phyloP scores from a whole-genome alignment of 371 early-diverging fungal species.

The Conidiobolus incongruus region DNA sequence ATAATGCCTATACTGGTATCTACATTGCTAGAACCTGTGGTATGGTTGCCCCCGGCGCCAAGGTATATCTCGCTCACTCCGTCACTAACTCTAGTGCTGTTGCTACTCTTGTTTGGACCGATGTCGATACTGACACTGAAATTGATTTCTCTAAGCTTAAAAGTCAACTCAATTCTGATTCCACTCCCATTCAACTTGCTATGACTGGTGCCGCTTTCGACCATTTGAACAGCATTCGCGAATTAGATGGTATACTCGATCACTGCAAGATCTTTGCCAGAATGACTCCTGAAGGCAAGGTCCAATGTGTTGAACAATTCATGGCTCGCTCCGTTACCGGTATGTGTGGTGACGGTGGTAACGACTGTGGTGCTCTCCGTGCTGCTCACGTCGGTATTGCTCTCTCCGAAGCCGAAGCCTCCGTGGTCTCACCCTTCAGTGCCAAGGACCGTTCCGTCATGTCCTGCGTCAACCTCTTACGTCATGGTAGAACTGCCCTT shows the following conservation, averaged over 20 bases:
- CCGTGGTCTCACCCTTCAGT: conserved; percentile 69
- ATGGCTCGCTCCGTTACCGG: conserved; percentile 50
- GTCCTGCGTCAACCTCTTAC: conserved; percentile 43
- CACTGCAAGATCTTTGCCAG: conserved; percentile 46
- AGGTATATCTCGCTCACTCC: conserved; percentile 22
- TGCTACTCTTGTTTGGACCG: not conserved
- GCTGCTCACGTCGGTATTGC: conserved; percentile 86
- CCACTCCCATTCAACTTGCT: conserved; percentile 27
- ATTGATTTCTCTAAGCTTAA: not conserved
- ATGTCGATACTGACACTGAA: conserved; percentile 11
- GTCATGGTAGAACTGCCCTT: conserved; percentile 49
- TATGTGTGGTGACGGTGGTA: conserved; percentile 93
- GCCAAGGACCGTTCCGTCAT: conserved; percentile 33
- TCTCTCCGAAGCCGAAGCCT: conserved; percentile 70
- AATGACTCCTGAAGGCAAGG: conserved; percentile 56
- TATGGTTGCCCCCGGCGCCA: conserved; percentile 23
- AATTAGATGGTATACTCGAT: conserved; percentile 38
- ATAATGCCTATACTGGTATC: conserved; percentile 70
- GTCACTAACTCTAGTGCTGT: not conserved
- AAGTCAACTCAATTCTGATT: conserved; percentile 4
- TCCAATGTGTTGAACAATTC: conserved; percentile 42
- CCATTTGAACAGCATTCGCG: conserved; percentile 20
- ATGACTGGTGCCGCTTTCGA: conserved; percentile 49
- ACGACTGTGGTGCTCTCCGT: conserved; percentile 85
- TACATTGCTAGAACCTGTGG: conserved; percentile 62